Percentiles rank a stretch among this genome's conserved stretches.
These are phyloP conservation scores for Pseudogymnoascus sp. DNA, from an alignment of 2,329 filamentous ascomycete species.

Conservation along the genomic window DNA sequence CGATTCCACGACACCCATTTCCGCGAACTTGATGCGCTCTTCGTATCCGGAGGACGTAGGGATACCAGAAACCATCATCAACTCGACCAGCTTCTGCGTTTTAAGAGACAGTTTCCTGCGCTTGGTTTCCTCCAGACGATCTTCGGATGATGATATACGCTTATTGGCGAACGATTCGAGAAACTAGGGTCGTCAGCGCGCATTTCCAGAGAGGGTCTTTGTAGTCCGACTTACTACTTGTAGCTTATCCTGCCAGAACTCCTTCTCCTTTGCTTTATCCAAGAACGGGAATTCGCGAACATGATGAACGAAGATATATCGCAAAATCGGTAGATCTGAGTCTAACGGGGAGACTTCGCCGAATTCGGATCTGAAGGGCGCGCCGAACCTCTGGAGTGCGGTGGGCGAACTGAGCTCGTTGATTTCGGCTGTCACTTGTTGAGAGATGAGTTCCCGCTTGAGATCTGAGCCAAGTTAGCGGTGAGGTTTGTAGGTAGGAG, in stretches of 20 bases:
- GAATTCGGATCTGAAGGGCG: conserved; percentile 84
- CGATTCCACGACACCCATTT: conserved; percentile 92
- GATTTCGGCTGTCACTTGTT: conserved; percentile 86
- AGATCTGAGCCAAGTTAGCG: conserved; percentile 51
- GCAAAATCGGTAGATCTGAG: conserved; percentile 83
- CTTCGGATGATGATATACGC: conserved; percentile 93
- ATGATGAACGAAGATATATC: conserved; percentile 97
- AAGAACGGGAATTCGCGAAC: conserved; percentile 96
- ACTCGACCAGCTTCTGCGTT: conserved; percentile 88
- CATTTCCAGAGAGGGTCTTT: not conserved
- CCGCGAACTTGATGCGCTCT: conserved; percentile 90
- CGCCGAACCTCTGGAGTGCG: conserved; percentile 87
- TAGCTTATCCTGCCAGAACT: conserved; percentile 98
- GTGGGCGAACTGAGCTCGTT: conserved; percentile 89
- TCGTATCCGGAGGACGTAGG: conserved; percentile 95
- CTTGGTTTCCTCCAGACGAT: conserved; percentile 93
- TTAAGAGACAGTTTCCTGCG: conserved; percentile 84
- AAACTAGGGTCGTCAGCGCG: conserved; percentile 51
- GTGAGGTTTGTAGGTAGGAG: not conserved
- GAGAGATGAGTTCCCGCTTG: conserved; percentile 86
- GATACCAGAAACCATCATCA: conserved; percentile 99
- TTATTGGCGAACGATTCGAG: conserved; percentile 96
- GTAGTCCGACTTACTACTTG: conserved; percentile 61
- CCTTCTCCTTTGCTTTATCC: conserved; percentile 93
- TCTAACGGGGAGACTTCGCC: conserved; percentile 90